A percentile compares a stretch with the other conserved stretches of the same genome.
Conservation (phyloP, 2,329 filamentous ascomycete species). For the Metarhizium humberi region DNA sequence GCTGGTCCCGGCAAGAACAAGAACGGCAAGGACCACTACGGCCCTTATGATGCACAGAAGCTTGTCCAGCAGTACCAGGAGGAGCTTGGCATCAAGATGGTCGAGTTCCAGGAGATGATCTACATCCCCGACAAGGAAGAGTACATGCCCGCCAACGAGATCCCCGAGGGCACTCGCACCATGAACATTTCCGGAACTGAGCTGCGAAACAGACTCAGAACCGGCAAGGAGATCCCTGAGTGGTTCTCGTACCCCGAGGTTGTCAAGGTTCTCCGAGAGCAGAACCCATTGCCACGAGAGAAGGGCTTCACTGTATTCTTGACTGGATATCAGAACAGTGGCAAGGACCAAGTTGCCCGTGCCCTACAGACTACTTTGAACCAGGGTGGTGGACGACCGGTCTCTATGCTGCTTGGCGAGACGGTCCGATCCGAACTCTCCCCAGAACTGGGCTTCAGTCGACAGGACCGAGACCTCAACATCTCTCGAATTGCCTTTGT, state of each 20-base stretch:
- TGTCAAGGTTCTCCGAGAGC: conserved; percentile 90
- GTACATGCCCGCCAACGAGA: conserved; percentile 89
- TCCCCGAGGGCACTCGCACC: conserved; percentile 73
- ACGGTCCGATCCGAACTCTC: conserved; percentile 90
- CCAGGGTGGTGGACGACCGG: conserved; percentile 91
- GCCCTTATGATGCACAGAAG: conserved; percentile 93
- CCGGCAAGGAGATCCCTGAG: conserved; percentile 89
- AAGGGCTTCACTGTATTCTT: conserved; percentile 99
- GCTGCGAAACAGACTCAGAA: conserved; percentile 83
- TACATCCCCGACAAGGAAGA: conserved; percentile 96
- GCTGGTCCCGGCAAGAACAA: conserved; percentile 98
- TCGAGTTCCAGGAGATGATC: conserved; percentile 99
- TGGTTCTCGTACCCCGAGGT: conserved; percentile 99
- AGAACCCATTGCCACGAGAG: conserved; percentile 79
- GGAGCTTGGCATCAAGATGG: conserved; percentile 97
- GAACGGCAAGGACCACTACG: conserved; percentile 94
- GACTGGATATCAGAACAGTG: conserved; percentile 91
- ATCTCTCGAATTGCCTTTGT: conserved; percentile 95
- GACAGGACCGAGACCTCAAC: conserved; percentile 88
- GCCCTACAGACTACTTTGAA: conserved; percentile 95
- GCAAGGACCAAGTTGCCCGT: conserved; percentile 93
- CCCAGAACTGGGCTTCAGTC: conserved; percentile 89
- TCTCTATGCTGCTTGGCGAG: conserved; percentile 90
- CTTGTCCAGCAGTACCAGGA: conserved; percentile 93
- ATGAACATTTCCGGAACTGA: conserved; percentile 83